These are phyloP conservation scores for Pseudonitzschia multiseries DNA, from an alignment of 108 stramenopile species.

Conservation along the genomic window DNA sequence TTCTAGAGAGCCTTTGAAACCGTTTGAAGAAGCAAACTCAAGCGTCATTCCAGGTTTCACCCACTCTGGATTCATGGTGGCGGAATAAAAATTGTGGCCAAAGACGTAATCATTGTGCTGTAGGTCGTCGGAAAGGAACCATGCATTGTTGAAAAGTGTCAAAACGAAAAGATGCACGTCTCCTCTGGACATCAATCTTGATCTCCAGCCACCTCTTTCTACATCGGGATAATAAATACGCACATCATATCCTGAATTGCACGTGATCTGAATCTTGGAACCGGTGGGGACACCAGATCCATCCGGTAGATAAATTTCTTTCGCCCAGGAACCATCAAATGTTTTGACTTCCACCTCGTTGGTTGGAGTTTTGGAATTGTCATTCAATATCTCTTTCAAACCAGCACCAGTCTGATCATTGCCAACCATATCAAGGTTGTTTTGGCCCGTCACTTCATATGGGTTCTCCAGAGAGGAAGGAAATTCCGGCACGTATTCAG, in stretches of 20 bases:
- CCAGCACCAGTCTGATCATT: not conserved
- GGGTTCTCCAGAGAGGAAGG: not conserved
- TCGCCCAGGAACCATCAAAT: not conserved
- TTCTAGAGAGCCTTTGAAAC: not conserved
- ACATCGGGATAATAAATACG: not conserved
- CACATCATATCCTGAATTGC: not conserved
- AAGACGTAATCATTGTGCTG: slow-evolving; percentile 1
- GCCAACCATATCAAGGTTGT: not conserved
- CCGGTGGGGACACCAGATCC: not conserved
- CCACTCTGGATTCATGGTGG: not conserved
- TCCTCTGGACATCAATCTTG: not conserved
- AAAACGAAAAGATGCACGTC: not conserved
- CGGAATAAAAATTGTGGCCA: slow-evolving; percentile 9
- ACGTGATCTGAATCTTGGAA: not conserved
- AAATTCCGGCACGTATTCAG: not conserved
- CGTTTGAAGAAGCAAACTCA: not conserved
- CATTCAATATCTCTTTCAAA: not conserved
- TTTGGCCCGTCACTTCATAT: not conserved
- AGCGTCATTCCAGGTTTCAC: slow-evolving; percentile 1
- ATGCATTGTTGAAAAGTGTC: not conserved
- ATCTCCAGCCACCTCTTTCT: not conserved
- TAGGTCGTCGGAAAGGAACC: not conserved
- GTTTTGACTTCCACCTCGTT: slow-evolving; percentile 6
- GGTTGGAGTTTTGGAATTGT: not conserved
- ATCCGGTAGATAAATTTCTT: not conserved